A percentile compares a stretch with the other conserved stretches of the same genome.
These are phyloP conservation scores for Cryptosporidium ryanae DNA, from an alignment of 169 alveolate genomes.

Conservation along the genomic window DNA sequence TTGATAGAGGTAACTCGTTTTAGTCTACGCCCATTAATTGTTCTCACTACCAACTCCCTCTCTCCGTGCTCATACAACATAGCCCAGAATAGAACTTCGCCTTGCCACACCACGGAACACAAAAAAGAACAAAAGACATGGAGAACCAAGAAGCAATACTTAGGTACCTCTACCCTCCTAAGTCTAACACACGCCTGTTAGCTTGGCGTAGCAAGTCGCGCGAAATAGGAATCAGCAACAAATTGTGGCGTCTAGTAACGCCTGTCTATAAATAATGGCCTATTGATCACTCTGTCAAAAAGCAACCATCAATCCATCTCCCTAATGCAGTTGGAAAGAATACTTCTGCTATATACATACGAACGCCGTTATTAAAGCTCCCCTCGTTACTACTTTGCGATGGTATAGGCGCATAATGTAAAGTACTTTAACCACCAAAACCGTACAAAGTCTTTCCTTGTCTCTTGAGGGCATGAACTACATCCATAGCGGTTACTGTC, in stretches of 20 bases:
- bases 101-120: no score
- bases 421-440: slow-evolving; percentile 95
- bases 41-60: not conserved
- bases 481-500: slow-evolving; percentile 99
- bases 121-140: not conserved
- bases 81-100: not conserved
- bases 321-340: slow-evolving; percentile 26
- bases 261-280: slow-evolving; percentile 72
- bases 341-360: slow-evolving; percentile 2
- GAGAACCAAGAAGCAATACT: not conserved
- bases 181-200: no score
- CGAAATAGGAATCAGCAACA: not conserved
- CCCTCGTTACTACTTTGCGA: slow-evolving; percentile 32
- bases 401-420: slow-evolving; percentile 11
- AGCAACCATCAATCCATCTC: slow-evolving; percentile 62
- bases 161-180: not conserved
- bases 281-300: slow-evolving; percentile 56
- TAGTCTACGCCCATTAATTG: not conserved
- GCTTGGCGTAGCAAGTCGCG: no score
- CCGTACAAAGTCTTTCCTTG: slow-evolving; percentile 99
- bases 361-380: not conserved
- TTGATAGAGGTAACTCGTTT: slow-evolving; percentile 72
- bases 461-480: slow-evolving; percentile 99
- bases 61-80: no score
- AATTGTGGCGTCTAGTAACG: slow-evolving; percentile 76